phyloP scores from a whole-genome alignment of 2,329 filamentous ascomycete species.

The Onygenales sp. region DNA sequence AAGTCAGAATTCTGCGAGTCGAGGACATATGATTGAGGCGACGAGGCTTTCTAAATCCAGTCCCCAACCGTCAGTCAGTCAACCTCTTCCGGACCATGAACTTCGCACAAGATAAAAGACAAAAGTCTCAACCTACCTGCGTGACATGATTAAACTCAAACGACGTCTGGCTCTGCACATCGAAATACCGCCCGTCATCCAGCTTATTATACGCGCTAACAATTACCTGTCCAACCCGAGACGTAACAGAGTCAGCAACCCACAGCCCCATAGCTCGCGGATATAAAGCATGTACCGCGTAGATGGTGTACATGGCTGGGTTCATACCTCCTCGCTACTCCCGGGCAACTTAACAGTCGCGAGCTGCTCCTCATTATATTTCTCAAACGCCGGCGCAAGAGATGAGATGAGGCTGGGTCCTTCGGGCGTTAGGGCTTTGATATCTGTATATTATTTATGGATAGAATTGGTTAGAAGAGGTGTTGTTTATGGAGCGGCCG shows the following conservation, averaged over 20 bases:
- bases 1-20: slow-evolving; percentile 70
- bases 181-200: slow-evolving; percentile 76
- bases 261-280: background rate
- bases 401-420: slow-evolving; percentile 58
- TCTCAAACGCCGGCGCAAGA: slow-evolving; percentile 74
- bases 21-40: slow-evolving; percentile 65
- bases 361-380: slow-evolving; percentile 95
- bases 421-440: slow-evolving; percentile 72
- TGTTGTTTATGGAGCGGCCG: background rate
- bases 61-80: background rate
- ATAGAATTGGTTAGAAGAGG: background rate
- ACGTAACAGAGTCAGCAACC: background rate
- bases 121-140: slow-evolving; percentile 43
- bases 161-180: slow-evolving; percentile 76
- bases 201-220: slow-evolving; percentile 80
- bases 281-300: background rate
- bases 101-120: background rate
- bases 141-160: slow-evolving; percentile 81
- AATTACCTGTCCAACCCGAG: slow-evolving; percentile 34
- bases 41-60: slow-evolving; percentile 62
- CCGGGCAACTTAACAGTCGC: slow-evolving; percentile 81
- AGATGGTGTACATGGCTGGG: background rate
- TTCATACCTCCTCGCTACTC: slow-evolving; percentile 61
- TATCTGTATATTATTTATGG: slow-evolving; percentile 48
- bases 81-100: slow-evolving; percentile 6